Base-by-base conservation (phyloP, 1,284 basidiomycete species). In the Apiotrichum laibachii region DNA sequence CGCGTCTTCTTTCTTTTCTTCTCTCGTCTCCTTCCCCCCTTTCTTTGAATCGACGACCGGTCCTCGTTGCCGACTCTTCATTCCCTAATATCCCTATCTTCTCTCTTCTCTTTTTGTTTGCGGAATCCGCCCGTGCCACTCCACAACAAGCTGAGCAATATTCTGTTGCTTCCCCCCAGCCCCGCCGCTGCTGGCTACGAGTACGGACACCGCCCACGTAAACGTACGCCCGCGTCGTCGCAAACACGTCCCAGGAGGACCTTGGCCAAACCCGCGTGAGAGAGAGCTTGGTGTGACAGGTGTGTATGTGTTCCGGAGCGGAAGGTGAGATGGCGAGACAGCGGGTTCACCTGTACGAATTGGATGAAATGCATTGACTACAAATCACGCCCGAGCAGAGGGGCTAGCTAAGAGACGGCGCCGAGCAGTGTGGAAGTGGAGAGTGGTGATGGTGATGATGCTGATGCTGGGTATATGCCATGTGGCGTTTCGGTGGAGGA, bases 331-430 rank as follows among this genome's bases (percentile, higher is more conserved):
- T 48, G 59, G 59, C 46, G 54, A 56, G 59, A 56, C 50, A 55
- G 56, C 56, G 59, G 62, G 59, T 58, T 63, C 47, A 53, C 54
- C 62, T 63, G 62, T 63, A 63, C 62, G 62, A 63, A 63, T 63
- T 63, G 62, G 62, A 63, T 63, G 62, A 63, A 58, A 60, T 63
- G 62, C 62, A 63, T 63, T 63, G 62, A 63, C 58, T 63, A 60
- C 59, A 60, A 55, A 50, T 31, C 18, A 39, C 12, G 33, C 16
- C 13, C 10, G 16, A n/a, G n/a, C n/a, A n/a, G n/a, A n/a, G n/a
- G n/a, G n/a, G n/a, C n/a, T n/a, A n/a, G n/a, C n/a, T n/a, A n/a
- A n/a, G n/a, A n/a, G 26, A 6, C 19, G 19, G 7, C 22, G 8
- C 46, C 5, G 31, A 9, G 46, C 19, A 16, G 31, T 26, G 12